phyloP scores from a whole-genome alignment of 2,329 filamentous ascomycete genomes.

The Chaetomiaceae sp. region DNA sequence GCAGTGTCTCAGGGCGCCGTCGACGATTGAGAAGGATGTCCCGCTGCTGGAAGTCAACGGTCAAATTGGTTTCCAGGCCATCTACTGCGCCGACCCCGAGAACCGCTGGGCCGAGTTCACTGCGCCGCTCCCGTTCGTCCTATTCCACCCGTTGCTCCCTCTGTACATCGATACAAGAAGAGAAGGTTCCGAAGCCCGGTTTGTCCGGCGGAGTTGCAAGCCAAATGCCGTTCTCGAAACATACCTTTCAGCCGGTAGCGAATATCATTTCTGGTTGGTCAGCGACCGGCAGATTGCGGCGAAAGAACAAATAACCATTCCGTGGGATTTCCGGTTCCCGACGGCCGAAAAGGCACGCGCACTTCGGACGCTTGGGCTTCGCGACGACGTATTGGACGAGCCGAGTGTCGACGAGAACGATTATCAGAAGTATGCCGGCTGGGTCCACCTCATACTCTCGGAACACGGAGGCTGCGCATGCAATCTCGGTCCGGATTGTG shows the following conservation, averaged over 20 bases:
- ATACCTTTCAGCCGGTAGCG: constrained; percentile 67
- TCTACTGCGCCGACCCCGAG: constrained; percentile 60
- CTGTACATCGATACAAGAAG: constrained; percentile 88
- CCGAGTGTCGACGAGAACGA: constrained; percentile 54
- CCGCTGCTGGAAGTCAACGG: constrained; percentile 69
- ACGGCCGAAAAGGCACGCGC: constrained; percentile 49
- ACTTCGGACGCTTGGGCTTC: constrained; percentile 54
- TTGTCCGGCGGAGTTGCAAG: constrained; percentile 84
- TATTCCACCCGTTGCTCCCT: constrained; percentile 81
- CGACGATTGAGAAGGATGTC: constrained; percentile 50
- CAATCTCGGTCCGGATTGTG: constrained; percentile 55
- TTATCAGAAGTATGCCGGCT: constrained; percentile 54
- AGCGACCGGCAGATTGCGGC: constrained; percentile 68
- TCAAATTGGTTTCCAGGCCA: constrained; percentile 65
- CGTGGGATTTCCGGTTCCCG: constrained; percentile 61
- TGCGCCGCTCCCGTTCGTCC: constrained; percentile 66
- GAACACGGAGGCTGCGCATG: constrained; percentile 79
- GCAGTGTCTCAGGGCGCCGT: constrained; percentile 55
- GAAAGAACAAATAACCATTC: constrained; percentile 56
- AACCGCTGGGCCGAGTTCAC: constrained; percentile 64
- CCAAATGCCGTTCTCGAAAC: constrained; percentile 88
- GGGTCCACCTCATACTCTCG: constrained; percentile 64
- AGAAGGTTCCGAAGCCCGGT: constrained; percentile 80
- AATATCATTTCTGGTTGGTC: constrained; percentile 91
- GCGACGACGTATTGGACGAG: constrained; percentile 52